Evolutionary conservation across 305 asterid species (phyloP).

Genomic region (Solanum hybrid): DNA sequence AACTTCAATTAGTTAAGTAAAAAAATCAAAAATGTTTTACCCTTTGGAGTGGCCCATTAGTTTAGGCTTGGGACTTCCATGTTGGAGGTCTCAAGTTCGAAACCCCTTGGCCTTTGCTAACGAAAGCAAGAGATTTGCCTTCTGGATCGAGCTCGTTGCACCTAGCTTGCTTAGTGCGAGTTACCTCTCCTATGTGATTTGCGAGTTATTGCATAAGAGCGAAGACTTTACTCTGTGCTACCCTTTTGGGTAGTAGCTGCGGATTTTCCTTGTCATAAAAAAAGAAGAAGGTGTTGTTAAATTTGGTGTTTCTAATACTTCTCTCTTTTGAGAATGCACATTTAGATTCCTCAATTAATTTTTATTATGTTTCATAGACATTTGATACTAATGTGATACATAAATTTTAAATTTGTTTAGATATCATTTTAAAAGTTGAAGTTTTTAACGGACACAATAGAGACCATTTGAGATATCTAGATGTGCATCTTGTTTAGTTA

Average conservation of each 20-base stretch:
- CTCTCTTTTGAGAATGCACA: background rate
- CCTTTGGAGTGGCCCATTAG: background rate
- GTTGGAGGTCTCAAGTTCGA: background rate
- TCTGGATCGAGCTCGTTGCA: background rate
- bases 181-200: background rate
- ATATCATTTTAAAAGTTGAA: background rate
- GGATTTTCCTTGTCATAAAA: background rate
- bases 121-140: background rate
- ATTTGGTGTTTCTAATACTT: background rate
- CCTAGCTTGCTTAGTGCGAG: background rate
- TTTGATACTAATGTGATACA: background rate
- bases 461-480: background rate
- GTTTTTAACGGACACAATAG: accelerated
- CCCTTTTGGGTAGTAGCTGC: too few relatives aligned
- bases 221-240: too few relatives aligned
- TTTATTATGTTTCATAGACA: background rate
- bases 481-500: background rate
- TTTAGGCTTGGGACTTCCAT: background rate
- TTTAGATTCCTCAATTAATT: background rate
- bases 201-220: background rate
- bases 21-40: too few relatives aligned
- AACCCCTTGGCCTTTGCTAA: background rate
- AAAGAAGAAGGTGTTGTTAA: background rate
- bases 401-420: background rate
- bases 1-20: background rate